These are phyloP conservation scores for Rhizodiscina lignyota DNA, from an alignment of 495 filamentous ascomycete genomes.

Conservation along the genomic window DNA sequence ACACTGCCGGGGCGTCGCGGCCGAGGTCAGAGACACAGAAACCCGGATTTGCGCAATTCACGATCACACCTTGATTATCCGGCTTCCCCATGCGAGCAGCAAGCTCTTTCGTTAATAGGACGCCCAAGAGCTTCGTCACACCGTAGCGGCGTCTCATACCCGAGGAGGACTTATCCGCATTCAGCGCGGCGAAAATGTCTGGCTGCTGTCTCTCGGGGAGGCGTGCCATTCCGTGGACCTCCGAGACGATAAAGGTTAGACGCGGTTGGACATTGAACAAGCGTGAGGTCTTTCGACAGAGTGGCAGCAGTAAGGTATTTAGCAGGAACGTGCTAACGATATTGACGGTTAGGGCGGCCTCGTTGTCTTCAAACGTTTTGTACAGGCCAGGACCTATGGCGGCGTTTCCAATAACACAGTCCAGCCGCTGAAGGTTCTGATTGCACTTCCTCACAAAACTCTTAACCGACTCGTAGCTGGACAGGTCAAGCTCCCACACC, in stretches of 20 bases:
- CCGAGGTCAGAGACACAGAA: not conserved
- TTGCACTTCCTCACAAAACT: constrained; percentile 27
- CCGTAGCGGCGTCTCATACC: not conserved
- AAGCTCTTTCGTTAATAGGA: not conserved
- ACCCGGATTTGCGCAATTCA: not conserved
- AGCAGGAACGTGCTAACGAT: not conserved
- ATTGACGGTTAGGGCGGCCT: constrained; percentile 36
- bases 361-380: constrained; percentile 22
- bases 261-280: not conserved
- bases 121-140: not conserved
- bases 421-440: constrained; percentile 21
- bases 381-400: constrained; percentile 22
- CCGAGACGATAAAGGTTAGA: too few species aligned
- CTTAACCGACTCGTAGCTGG: constrained; percentile 30
- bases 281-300: not conserved
- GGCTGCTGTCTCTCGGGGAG: not conserved
- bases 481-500: constrained; percentile 40
- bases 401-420: constrained; percentile 30
- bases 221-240: not conserved
- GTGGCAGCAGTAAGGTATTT: not conserved
- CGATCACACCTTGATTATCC: not conserved
- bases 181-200: not conserved
- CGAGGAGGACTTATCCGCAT: not conserved
- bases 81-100: not conserved
- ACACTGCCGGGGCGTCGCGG: not conserved